Percentiles rank a stretch among this genome's conserved stretches.
Conservation (phyloP, 2,329 filamentous ascomycete species). For the Pyrenochaeta sp. region DNA sequence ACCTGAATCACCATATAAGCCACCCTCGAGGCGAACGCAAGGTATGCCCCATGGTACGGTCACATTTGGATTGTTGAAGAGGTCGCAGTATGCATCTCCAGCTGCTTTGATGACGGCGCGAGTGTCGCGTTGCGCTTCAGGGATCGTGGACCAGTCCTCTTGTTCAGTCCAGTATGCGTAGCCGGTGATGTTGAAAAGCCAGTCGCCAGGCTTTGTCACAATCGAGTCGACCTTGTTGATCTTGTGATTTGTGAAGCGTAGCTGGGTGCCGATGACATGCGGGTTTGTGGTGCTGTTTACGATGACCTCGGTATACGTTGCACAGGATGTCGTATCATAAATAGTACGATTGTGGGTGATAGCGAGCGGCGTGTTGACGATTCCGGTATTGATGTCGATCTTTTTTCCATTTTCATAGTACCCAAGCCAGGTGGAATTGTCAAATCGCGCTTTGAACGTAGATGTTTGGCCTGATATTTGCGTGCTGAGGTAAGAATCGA, state of each 20-base stretch:
- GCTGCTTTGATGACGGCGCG: conserved; percentile 23
- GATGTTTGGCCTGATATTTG: conserved; percentile 21
- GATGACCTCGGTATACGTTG: conserved; percentile 35
- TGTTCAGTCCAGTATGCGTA: conserved; percentile 18
- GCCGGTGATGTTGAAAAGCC: conserved; percentile 35
- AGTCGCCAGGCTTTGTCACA: conserved; percentile 34
- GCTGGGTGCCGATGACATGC: conserved; percentile 36
- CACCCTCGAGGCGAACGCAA: conserved; percentile 35
- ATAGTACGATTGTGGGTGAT: conserved; percentile 28
- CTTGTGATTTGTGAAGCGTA: conserved; percentile 31
- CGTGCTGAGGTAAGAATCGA: conserved; percentile 23
- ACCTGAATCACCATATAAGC: conserved; percentile 29
- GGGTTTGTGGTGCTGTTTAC: conserved; percentile 26
- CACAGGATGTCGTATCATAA: conserved; percentile 30
- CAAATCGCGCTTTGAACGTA: conserved; percentile 23
- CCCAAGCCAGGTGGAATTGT: conserved; percentile 35
- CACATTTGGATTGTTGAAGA: conserved; percentile 22
- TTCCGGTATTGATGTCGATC: conserved; percentile 19
- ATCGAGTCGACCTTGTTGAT: conserved; percentile 32
- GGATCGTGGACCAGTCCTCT: conserved; percentile 27
- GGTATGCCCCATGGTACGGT: conserved; percentile 35
- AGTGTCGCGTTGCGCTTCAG: conserved; percentile 13
- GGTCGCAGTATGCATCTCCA: conserved; percentile 28
- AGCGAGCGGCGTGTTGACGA: conserved; percentile 23
- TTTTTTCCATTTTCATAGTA: conserved; percentile 34